Conservation (phyloP, 768 basidiomycete species). For the Cystobasidium ongulense region DNA sequence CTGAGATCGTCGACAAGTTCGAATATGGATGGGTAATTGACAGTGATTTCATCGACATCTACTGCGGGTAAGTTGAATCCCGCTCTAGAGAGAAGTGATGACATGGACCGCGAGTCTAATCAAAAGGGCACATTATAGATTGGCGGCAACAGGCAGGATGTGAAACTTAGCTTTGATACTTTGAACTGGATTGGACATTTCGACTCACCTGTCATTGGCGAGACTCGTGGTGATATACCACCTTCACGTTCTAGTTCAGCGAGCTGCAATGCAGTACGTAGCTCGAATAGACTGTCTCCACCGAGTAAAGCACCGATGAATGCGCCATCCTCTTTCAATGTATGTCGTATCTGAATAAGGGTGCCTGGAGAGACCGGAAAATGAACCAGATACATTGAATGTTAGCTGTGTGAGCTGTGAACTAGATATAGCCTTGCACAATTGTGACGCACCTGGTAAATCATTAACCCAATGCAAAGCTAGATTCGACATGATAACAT, state of each 20-base stretch:
- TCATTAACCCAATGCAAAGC: constrained; percentile 97
- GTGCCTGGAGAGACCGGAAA: constrained; percentile 59
- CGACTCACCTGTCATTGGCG: constrained; percentile 84
- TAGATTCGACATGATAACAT: constrained; percentile 83
- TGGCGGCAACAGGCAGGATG: too few relatives aligned
- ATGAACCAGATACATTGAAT: neutral
- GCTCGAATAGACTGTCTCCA: constrained; percentile 90
- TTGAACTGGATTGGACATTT: neutral
- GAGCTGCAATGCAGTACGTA: constrained; percentile 81
- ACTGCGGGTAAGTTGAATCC: constrained; percentile 91
- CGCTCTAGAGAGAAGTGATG: constrained; percentile 81
- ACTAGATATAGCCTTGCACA: neutral
- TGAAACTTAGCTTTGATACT: neutral
- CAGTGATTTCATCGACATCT: constrained; percentile 83
- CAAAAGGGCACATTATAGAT: too few relatives aligned
- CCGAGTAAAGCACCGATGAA: constrained; percentile 93
- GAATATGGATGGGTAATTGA: constrained; percentile 90
- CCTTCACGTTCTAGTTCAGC: constrained; percentile 91
- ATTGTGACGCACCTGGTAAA: constrained; percentile 61
- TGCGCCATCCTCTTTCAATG: constrained; percentile 78
- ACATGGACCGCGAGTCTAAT: constrained; percentile 81
- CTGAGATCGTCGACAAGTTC: constrained; percentile 87
- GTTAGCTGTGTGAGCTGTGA: constrained; percentile 1
- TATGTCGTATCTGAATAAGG: constrained; percentile 75
- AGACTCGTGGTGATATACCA: constrained; percentile 90